phyloP scores from a whole-genome alignment of 164 flowering plant species.

The Tetracentron sinense region DNA sequence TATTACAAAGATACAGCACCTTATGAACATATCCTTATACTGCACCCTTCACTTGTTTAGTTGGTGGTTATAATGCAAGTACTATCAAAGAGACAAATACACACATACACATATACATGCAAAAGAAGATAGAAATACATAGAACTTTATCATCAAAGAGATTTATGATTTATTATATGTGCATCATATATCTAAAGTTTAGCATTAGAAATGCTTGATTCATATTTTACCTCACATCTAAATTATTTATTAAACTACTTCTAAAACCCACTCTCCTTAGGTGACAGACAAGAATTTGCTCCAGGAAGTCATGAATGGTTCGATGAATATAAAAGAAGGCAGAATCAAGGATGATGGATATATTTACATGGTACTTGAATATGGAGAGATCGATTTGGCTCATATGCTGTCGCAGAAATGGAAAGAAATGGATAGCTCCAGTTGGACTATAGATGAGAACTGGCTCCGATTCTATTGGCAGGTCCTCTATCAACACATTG shows the following conservation, averaged over 20 bases:
- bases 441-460: conserved; percentile 73
- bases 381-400: conserved; percentile 99
- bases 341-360: conserved; percentile 84
- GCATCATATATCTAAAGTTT: too few species aligned
- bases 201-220: not conserved
- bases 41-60: too few species aligned
- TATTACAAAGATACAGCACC: too few species aligned
- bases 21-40: too few species aligned
- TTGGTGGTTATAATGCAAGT: too few species aligned
- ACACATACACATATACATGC: too few species aligned
- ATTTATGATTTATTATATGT: too few species aligned
- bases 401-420: conserved; percentile 95
- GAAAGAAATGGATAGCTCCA: conserved; percentile 69
- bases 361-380: conserved; percentile 96
- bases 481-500: conserved; percentile 36
- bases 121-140: too few species aligned
- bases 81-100: too few species aligned
- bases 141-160: too few species aligned
- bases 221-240: not conserved
- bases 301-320: conserved; percentile 66
- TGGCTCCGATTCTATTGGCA: conserved; percentile 99
- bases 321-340: conserved; percentile 64
- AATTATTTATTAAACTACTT: not conserved
- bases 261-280: conserved; percentile 36
- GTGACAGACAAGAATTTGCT: conserved; percentile 88